Base-by-base conservation (phyloP, 2,329 filamentous ascomycete genomes). In the Purpureocillium lavendulum region DNA sequence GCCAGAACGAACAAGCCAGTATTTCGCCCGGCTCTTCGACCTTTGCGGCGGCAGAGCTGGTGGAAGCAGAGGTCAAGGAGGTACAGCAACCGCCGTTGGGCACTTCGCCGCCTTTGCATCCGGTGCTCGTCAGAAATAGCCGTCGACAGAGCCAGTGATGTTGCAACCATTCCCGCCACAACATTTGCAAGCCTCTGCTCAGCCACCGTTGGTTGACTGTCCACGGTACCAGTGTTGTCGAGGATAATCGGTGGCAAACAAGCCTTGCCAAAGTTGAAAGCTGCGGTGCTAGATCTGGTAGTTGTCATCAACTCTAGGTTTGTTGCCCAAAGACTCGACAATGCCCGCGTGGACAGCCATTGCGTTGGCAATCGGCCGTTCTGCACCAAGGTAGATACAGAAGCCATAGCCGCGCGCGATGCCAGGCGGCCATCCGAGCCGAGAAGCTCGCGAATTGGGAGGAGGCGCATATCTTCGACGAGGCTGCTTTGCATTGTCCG, bases 161-260 rank as follows among this genome's bases (percentile, higher is more conserved):
- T 54, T 7, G 56, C 53, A 12, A 47, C 43, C 26, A 62, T 36
- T n/a, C 53, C 56, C 13, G 57, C 56, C 8, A 51, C 44, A 9
- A 62, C 43, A 30, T 52, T 54, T n/a, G 49, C 49, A 17, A 62
- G 45, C 9, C 50, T 52, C 37, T 54, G 49, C 28, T 57, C 50
- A 4, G 43, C 47, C 21, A 6, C 21, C 21, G 10, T 26, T 26
- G 21, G 21, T 26, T 26, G 21, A 26, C 21, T 10, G 5, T 26
- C 21, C 21, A 10, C 21, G 5, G 21, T 10, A 10, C 21, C 10
- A 10, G 5, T 10, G 21, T 26, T 26, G 21, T 26, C 21, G 6
- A 45, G 35, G 14, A 49, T 40, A 28, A 60, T 47, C 13, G 47
- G 44, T 15, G 45, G 34, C 29, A 60, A 36, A 6, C 50, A 52